Percentiles rank a stretch among this genome's conserved stretches.
Evolutionary conservation across 2,329 filamentous ascomycete genomes (phyloP).

Genomic region (Cordyceps tenuipes): DNA sequence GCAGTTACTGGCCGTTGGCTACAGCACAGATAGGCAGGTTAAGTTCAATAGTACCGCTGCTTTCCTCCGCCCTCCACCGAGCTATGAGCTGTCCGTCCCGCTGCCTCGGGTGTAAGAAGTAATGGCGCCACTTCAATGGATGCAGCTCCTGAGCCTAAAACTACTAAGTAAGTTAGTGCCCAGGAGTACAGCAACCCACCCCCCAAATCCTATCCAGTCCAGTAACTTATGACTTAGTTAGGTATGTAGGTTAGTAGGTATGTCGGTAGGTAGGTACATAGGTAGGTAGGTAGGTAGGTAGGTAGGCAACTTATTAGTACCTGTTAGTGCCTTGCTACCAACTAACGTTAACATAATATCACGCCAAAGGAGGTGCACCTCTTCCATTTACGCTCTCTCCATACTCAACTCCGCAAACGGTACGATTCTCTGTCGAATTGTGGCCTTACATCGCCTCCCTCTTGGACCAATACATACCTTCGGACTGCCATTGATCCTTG

Average conservation of each 20-base stretch:
- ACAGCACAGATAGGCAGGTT: too few species aligned
- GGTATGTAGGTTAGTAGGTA: too few species aligned
- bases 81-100: constrained; percentile 4
- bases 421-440: neutral
- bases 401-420: neutral
- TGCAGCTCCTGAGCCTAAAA: neutral
- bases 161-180: too few species aligned
- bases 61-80: too few species aligned
- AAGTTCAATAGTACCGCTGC: too few species aligned
- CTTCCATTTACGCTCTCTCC: neutral
- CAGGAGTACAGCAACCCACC: too few species aligned
- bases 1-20: too few species aligned
- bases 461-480: neutral
- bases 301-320: neutral
- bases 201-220: too few species aligned
- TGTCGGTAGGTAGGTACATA: too few species aligned
- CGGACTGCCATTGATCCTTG: neutral
- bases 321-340: neutral
- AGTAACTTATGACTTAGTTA: too few species aligned
- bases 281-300: too few species aligned
- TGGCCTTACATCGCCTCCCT: neutral
- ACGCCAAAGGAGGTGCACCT: neutral
- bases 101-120: neutral
- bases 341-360: neutral
- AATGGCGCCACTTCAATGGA: neutral